A percentile compares a stretch with the other conserved stretches of the same genome.
phyloP scores from a whole-genome alignment of 192 early-diverging fungal species.

The Backusella parvicylindrica region DNA sequence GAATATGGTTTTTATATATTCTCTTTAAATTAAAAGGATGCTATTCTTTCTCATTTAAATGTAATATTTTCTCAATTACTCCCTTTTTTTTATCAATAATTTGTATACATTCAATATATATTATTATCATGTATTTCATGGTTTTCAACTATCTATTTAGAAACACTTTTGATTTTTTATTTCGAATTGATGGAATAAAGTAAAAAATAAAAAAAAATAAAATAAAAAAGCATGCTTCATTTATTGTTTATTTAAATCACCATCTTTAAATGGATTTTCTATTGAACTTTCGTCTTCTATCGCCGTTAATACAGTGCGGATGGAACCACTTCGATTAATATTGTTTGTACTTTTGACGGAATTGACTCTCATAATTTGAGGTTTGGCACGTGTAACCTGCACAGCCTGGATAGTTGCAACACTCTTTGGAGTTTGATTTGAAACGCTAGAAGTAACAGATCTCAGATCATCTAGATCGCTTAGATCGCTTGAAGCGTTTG shows the following conservation, averaged over 20 bases:
- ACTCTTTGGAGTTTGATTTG: neutral
- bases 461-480: neutral
- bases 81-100: too few relatives aligned
- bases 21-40: too few relatives aligned
- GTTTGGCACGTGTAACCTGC: constrained; percentile 33
- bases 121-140: too few relatives aligned
- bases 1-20: too few relatives aligned
- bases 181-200: neutral
- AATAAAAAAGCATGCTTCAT: neutral
- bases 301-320: constrained; percentile 21
- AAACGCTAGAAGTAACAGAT: neutral
- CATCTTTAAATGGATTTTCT: constrained; percentile 4
- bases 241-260: neutral
- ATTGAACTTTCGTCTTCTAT: neutral
- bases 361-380: constrained; percentile 33
- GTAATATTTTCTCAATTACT: too few relatives aligned
- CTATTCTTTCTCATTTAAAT: too few relatives aligned
- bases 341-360: constrained; percentile 16
- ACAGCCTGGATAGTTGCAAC: constrained; percentile 20
- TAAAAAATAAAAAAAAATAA: neutral
- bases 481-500: neutral
- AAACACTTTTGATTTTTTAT: neutral
- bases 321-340: constrained; percentile 19
- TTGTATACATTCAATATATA: too few relatives aligned
- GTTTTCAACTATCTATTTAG: neutral